Evolutionary conservation across 2,329 filamentous ascomycete genomes (phyloP).

Genomic region (Hypoxylon sp.): DNA sequence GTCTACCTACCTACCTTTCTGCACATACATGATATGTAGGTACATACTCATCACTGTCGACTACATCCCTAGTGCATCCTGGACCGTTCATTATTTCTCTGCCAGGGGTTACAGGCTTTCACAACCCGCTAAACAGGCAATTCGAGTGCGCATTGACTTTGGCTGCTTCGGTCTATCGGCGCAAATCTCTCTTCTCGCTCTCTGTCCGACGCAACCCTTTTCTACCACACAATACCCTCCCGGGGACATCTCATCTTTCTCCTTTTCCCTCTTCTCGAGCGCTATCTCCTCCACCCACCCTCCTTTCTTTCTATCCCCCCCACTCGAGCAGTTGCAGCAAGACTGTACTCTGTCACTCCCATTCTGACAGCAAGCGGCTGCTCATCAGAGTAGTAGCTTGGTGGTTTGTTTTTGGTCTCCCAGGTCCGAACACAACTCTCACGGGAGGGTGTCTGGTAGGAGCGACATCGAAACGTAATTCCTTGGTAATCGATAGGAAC

Average conservation of each 20-base stretch:
- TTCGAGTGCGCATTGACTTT: slow-evolving; percentile 34
- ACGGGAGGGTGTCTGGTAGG: slow-evolving; percentile 29
- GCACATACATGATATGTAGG: no score
- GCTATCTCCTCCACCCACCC: slow-evolving; percentile 30
- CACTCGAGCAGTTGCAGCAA: slow-evolving; percentile 47
- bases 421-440: slow-evolving; percentile 28
- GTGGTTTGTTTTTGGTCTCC: slow-evolving; percentile 35
- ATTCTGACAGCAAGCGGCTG: slow-evolving; percentile 39
- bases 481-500: slow-evolving; percentile 30
- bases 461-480: slow-evolving; percentile 24
- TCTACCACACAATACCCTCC: slow-evolving; percentile 40
- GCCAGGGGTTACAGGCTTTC: slow-evolving; percentile 16
- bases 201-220: slow-evolving; percentile 38
- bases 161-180: slow-evolving; percentile 35
- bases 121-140: slow-evolving; percentile 26
- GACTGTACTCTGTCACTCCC: slow-evolving; percentile 48
- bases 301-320: slow-evolving; percentile 29
- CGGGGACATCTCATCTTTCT: slow-evolving; percentile 36
- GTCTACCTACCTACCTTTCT: no score
- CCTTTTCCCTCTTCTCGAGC: slow-evolving; percentile 40
- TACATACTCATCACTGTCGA: slow-evolving; percentile 14
- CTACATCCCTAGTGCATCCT: slow-evolving; percentile 3
- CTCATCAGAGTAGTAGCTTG: slow-evolving; percentile 38
- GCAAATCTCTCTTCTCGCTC: slow-evolving; percentile 44
- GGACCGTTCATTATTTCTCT: slow-evolving; percentile 20